Conservation (phyloP, 495 filamentous ascomycete genomes). For the Trichoderma virens region DNA sequence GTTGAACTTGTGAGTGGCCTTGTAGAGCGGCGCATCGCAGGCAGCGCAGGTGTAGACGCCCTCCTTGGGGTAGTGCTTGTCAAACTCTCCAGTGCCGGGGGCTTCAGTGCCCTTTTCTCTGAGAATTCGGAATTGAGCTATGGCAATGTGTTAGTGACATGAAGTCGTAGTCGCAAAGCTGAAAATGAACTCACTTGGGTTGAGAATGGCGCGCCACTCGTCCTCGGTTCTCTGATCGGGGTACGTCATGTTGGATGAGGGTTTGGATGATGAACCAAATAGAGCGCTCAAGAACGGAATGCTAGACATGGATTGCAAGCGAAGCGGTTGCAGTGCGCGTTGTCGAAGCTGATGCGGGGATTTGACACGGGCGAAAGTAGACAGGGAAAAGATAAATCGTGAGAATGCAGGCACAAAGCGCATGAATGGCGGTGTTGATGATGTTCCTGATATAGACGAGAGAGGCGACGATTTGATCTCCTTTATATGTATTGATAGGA, state of each 20-base stretch:
- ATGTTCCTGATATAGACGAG: not conserved
- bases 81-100: constrained; percentile 70
- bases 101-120: constrained; percentile 86
- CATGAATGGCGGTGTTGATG: constrained; percentile 12
- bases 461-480: not conserved
- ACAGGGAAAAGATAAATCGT: constrained; percentile 23
- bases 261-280: constrained; percentile 51
- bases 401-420: constrained; percentile 18
- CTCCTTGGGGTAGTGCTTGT: constrained; percentile 66
- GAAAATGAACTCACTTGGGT: constrained; percentile 46
- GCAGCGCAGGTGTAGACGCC: constrained; percentile 82
- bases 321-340: not conserved
- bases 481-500: constrained; percentile 14
- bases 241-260: constrained; percentile 58
- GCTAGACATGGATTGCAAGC: constrained; percentile 48
- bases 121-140: constrained; percentile 91
- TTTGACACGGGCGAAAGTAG: constrained; percentile 26
- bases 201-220: constrained; percentile 84
- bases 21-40: constrained; percentile 84
- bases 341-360: constrained; percentile 17
- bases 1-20: constrained; percentile 85
- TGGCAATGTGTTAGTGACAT: constrained; percentile 12
- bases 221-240: constrained; percentile 71
- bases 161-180: constrained; percentile 1
- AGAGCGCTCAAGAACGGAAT: constrained; percentile 73